phyloP scores from a whole-genome alignment of 2,329 filamentous ascomycete genomes.

The Ceratocystis destructans region DNA sequence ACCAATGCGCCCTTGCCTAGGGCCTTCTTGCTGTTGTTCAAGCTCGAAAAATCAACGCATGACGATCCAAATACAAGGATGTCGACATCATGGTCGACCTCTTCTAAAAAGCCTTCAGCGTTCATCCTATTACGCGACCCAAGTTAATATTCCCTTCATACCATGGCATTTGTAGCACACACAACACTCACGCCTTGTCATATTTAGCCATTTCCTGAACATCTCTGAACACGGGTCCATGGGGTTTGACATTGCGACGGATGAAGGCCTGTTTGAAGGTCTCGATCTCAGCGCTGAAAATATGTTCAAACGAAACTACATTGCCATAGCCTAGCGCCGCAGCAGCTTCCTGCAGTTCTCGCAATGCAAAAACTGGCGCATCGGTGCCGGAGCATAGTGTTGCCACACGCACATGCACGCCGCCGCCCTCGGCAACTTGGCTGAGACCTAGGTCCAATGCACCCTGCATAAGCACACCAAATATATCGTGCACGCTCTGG shows the following conservation, averaged over 20 bases:
- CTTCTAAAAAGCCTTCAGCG: conserved; percentile 46
- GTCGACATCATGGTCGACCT: conserved; percentile 46
- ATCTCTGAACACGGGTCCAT: conserved; percentile 41
- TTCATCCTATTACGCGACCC: conserved; percentile 37
- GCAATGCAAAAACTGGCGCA: conserved; percentile 52
- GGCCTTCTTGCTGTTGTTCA: conserved; percentile 43
- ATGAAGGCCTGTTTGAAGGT: conserved; percentile 52
- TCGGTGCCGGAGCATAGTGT: conserved; percentile 74
- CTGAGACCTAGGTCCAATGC: conserved; percentile 20
- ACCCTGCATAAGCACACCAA: conserved; percentile 9
- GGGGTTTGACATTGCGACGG: conserved; percentile 41
- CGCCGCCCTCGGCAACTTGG: conserved; percentile 23
- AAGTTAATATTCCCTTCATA: background rate
- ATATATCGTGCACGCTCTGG: conserved; percentile 9
- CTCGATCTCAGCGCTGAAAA: conserved; percentile 51
- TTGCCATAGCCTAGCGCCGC: conserved; percentile 24
- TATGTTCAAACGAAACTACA: conserved; percentile 36
- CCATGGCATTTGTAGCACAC: background rate
- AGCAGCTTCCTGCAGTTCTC: conserved; percentile 38
- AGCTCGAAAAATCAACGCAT: conserved; percentile 58
- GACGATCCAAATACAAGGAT: conserved; percentile 59
- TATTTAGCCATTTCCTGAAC: conserved; percentile 39
- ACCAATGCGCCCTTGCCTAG: conserved; percentile 31
- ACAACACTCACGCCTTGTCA: conserved; percentile 32
- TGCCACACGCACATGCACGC: conserved; percentile 34